phyloP scores from a whole-genome alignment of 805 yeast species.

The Tetrapisispora phaffii region DNA sequence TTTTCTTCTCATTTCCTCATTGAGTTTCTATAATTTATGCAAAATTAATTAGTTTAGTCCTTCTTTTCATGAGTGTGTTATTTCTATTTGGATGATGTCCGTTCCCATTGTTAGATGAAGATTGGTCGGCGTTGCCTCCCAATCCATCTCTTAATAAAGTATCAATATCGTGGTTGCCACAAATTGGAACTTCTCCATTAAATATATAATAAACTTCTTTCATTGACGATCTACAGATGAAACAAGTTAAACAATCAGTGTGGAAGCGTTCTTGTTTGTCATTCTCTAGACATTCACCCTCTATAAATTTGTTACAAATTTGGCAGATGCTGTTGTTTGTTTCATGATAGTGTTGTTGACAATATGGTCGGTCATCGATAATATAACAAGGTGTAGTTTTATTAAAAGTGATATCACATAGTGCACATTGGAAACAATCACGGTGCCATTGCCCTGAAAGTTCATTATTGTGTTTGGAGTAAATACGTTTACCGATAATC shows the following conservation, averaged over 20 bases:
- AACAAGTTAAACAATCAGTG: constrained; percentile 59
- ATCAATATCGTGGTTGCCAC: constrained; percentile 25
- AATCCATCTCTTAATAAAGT: constrained; percentile 11
- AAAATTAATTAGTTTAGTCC: constrained; percentile 26
- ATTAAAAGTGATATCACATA: constrained; percentile 49
- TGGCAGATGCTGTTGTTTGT: constrained; percentile 68
- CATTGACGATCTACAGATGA: constrained; percentile 44
- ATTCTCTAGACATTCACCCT: constrained; percentile 82
- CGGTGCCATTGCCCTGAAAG: constrained; percentile 92
- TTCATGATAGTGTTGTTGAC: constrained; percentile 65
- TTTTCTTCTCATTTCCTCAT: too few relatives aligned
- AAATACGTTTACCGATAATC: constrained; percentile 59
- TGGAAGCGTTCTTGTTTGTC: constrained; percentile 69
- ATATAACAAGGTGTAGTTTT: constrained; percentile 66
- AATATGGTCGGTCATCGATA: constrained; percentile 68
- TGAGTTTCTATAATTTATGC: too few relatives aligned
- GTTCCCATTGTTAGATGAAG: neutral
- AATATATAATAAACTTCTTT: constrained; percentile 40
- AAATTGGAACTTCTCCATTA: constrained; percentile 22
- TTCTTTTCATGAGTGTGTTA: constrained; percentile 23
- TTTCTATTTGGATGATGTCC: neutral
- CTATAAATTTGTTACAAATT: constrained; percentile 65
- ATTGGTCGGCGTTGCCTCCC: neutral
- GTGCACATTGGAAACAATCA: constrained; percentile 65
- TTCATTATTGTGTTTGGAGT: constrained; percentile 59